Evolutionary conservation across 202 grass and related monocot genomes (phyloP), one percentile per base, ranked within the genome.

Genomic region (Carex arenaria): DNA sequence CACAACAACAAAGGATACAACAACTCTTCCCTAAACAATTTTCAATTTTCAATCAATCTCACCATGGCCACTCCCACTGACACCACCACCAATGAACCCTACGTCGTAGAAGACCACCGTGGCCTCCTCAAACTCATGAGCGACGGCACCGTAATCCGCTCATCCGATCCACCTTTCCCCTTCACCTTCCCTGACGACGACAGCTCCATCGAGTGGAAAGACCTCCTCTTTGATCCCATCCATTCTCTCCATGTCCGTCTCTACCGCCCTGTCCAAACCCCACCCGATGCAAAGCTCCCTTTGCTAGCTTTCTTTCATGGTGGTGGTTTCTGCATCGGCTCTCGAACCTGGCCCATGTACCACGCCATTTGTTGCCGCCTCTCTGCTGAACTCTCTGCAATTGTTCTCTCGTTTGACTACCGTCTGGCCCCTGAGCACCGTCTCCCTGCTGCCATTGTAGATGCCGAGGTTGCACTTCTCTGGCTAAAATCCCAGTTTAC

Each of bases 341-440:
- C 85, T 78, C 89, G 82, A 78, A 42, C 19, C 8, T 53, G 84
- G 72, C 78, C 91, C 10, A 84, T 75, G 76, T 45, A 82, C 79
- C 94, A 97, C 55, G 32, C 65, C 0, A 78, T 64, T 28, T 91
- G 91, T 72, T 74, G 83, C 82, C 94, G 87, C 81, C 84, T 93
- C 19, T 80, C 94, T 61, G 68, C 59, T 51, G 89, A 93, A 75
- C 91, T 97, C 67, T 80, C 82, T 11, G 91, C 84, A 26, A 0
- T 93, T 75, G 89, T 93, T 17, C 34, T 91, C 55, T 89, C 94
- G 22, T 89, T 88, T n/a, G 94, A 85, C 73, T 93, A 97, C 86
- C 91, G 87, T 43, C 89, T 97, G 64, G 91, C 93, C 4, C 93
- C 93, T 5, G 89, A 93, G 51, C 63, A 97, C 87, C 84, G 86